Conservation (phyloP, 805 yeast species). For the Grigorovia humatica region DNA sequence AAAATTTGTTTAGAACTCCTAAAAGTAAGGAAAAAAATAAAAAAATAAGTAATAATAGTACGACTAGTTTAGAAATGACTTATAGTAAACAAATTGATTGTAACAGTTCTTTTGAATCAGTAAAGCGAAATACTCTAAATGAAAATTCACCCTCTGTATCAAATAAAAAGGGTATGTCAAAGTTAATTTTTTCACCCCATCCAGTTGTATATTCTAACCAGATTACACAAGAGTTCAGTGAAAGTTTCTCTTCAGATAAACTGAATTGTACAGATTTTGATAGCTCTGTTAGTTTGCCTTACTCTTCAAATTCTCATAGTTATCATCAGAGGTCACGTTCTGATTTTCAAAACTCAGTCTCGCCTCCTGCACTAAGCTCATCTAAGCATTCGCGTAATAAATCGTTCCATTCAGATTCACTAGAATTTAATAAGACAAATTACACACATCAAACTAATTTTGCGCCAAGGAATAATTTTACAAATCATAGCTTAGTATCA, state of each 20-base stretch:
- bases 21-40: slow-evolving; percentile 5
- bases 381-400: neutral
- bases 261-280: neutral
- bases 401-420: neutral
- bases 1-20: slow-evolving; percentile 25
- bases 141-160: slow-evolving; percentile 4
- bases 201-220: slow-evolving; percentile 7
- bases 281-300: neutral
- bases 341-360: neutral
- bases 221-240: neutral
- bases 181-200: slow-evolving; percentile 13
- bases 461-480: too few relatives aligned
- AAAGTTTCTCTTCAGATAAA: neutral
- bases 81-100: neutral
- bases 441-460: neutral
- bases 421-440: neutral
- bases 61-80: neutral
- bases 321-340: neutral
- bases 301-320: neutral
- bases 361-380: neutral
- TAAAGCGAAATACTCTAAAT: neutral
- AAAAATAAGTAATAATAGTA: neutral
- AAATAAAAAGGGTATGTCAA: slow-evolving; percentile 3
- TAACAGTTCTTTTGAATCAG: neutral
- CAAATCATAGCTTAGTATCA: slow-evolving; percentile 1